phyloP scores from a whole-genome alignment of 2,329 filamentous ascomycete genomes.

The Teratosphaeria destructans region DNA sequence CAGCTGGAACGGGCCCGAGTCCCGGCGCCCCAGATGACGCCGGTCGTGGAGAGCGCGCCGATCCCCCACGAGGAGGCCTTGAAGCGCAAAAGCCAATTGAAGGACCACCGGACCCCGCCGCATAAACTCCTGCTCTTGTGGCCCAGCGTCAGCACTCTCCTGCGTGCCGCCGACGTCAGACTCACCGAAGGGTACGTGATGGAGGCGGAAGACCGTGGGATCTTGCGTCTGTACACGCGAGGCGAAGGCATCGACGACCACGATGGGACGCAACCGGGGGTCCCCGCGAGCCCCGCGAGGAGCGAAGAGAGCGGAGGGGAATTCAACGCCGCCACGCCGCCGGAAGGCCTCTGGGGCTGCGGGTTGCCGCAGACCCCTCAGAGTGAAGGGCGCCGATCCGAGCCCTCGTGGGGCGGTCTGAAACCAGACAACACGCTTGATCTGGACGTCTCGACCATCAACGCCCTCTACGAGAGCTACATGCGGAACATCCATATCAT shows the following conservation, averaged over 20 bases:
- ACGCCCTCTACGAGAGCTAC: conserved; percentile 44
- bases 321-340: conserved; percentile 27
- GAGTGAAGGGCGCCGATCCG: conserved; percentile 21
- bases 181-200: conserved; percentile 26
- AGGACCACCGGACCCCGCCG: conserved; percentile 83
- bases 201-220: conserved; percentile 27
- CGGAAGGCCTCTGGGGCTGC: conserved; percentile 44
- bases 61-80: not conserved
- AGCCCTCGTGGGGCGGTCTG: conserved; percentile 37
- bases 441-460: conserved; percentile 42
- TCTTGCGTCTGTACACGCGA: conserved; percentile 26
- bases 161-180: conserved; percentile 17
- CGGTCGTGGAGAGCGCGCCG: not conserved
- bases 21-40: not conserved
- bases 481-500: conserved; percentile 51
- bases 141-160: conserved; percentile 36
- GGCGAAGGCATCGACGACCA: conserved; percentile 30
- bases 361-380: conserved; percentile 27
- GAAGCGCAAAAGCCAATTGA: conserved; percentile 54
- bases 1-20: conserved; percentile 13
- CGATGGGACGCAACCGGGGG: conserved; percentile 23
- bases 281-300: conserved; percentile 29
- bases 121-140: conserved; percentile 63
- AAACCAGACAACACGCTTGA: conserved; percentile 44
- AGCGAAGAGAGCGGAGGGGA: conserved; percentile 28